A percentile compares a stretch with the other conserved stretches of the same genome.
Conservation (phyloP, 2,329 filamentous ascomycete species). For the Diaporthe sp. region DNA sequence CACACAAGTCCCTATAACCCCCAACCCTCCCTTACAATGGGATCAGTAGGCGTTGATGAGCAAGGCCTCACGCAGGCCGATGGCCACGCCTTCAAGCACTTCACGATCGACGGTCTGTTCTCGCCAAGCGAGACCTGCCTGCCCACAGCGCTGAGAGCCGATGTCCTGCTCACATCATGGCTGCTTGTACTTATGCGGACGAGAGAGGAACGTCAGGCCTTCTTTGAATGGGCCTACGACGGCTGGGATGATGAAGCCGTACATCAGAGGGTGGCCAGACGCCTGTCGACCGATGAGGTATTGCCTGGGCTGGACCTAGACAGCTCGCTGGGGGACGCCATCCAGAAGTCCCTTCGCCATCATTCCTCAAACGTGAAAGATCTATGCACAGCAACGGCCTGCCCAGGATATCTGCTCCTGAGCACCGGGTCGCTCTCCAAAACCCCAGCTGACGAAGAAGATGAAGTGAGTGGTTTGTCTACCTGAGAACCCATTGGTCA, state of each 20-base stretch:
- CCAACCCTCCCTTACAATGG: slow-evolving; percentile 17
- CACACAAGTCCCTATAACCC: not conserved
- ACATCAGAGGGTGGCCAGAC: slow-evolving; percentile 36
- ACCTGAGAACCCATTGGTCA: not conserved
- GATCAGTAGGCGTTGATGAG: slow-evolving; percentile 26
- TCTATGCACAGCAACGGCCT: not conserved
- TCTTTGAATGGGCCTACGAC: slow-evolving; percentile 52
- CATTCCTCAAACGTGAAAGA: slow-evolving; percentile 33
- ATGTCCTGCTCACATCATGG: slow-evolving; percentile 55
- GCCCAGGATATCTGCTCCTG: slow-evolving; percentile 31
- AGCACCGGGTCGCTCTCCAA: slow-evolving; percentile 36
- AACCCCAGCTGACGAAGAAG: slow-evolving; percentile 32
- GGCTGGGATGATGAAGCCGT: slow-evolving; percentile 30
- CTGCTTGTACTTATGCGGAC: slow-evolving; percentile 55
- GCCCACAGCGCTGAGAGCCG: slow-evolving; percentile 51
- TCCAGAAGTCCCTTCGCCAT: slow-evolving; percentile 42
- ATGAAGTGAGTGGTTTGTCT: slow-evolving; percentile 39
- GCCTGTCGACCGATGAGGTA: slow-evolving; percentile 46
- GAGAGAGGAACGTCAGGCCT: slow-evolving; percentile 49
- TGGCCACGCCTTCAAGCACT: slow-evolving; percentile 38
- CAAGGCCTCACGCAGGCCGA: slow-evolving; percentile 4
- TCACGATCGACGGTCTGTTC: slow-evolving; percentile 43
- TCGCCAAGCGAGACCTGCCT: slow-evolving; percentile 39
- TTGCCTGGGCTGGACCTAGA: slow-evolving; percentile 43
- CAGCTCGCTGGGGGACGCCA: slow-evolving; percentile 42